Conservation (phyloP, 1,139 yeast species). For the Blastobotrys buckinghamii region DNA sequence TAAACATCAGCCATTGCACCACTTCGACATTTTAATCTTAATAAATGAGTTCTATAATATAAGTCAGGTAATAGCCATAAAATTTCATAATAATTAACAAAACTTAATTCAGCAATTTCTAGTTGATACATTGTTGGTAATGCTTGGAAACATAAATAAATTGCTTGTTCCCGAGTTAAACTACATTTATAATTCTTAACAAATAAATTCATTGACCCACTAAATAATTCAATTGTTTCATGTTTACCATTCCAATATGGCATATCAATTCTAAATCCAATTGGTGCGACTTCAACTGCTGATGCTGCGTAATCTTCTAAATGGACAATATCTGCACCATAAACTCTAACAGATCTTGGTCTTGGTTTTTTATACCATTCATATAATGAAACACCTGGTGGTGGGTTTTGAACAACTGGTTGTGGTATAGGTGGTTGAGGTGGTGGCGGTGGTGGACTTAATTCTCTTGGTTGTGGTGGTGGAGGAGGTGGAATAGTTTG, state of each 20-base stretch:
- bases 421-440: not conserved
- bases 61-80: slow-evolving; percentile 7
- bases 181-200: not conserved
- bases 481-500: slow-evolving; percentile 1
- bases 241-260: slow-evolving; percentile 12
- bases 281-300: slow-evolving; percentile 6
- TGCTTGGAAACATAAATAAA: slow-evolving; percentile 9
- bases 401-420: not conserved
- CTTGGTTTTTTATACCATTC: slow-evolving; percentile 10
- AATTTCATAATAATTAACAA: slow-evolving; percentile 10
- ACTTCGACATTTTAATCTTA: slow-evolving; percentile 9
- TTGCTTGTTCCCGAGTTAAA: slow-evolving; percentile 10
- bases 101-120: slow-evolving; percentile 8
- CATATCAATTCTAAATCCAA: slow-evolving; percentile 6
- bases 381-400: slow-evolving; percentile 7
- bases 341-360: slow-evolving; percentile 6
- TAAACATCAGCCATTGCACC: slow-evolving; percentile 1
- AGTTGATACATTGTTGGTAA: slow-evolving; percentile 9
- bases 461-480: not conserved
- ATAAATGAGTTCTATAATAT: slow-evolving; percentile 8
- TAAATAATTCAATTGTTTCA: slow-evolving; percentile 10
- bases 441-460: not conserved
- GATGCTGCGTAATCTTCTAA: slow-evolving; percentile 10
- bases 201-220: slow-evolving; percentile 10
- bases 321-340: slow-evolving; percentile 8